Conservation (phyloP, 805 yeast species). For the Spathaspora hagerdaliae region DNA sequence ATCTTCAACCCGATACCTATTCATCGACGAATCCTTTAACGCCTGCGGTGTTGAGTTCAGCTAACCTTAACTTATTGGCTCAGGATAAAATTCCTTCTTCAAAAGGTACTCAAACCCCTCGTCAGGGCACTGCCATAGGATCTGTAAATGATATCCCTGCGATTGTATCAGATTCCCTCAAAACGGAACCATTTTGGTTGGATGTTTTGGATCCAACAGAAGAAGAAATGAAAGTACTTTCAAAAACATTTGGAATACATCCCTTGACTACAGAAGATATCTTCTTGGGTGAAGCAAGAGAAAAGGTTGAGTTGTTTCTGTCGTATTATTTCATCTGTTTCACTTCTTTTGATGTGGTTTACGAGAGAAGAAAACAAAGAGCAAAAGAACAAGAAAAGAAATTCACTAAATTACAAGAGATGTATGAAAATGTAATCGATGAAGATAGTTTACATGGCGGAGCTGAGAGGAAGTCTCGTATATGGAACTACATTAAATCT, state of each 20-base stretch:
- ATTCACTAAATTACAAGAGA: conserved; percentile 33
- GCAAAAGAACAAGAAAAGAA: conserved; percentile 44
- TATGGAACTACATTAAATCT: conserved; percentile 9
- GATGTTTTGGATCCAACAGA: conserved; percentile 92
- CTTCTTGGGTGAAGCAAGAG: conserved; percentile 88
- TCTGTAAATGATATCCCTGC: conserved; percentile 1
- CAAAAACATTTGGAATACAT: conserved; percentile 91
- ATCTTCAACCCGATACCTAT: background rate
- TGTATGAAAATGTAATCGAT: conserved; percentile 17
- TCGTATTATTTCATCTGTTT: conserved; percentile 92
- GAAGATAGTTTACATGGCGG: conserved; percentile 15
- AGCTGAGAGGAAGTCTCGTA: conserved; percentile 11
- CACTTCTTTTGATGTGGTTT: conserved; percentile 57
- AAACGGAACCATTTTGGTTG: conserved; percentile 57
- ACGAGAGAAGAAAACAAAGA: conserved; percentile 57
- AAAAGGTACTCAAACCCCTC: conserved; percentile 1
- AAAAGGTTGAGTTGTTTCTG: conserved; percentile 88
- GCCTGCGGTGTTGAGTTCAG: background rate
- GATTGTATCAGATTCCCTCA: background rate
- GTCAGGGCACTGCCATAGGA: conserved; percentile 1
- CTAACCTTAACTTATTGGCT: background rate
- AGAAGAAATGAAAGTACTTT: conserved; percentile 89
- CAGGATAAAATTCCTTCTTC: background rate
- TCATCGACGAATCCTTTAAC: background rate
- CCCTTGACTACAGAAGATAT: conserved; percentile 97